Evolutionary conservation across 495 filamentous ascomycete species (phyloP).

Genomic region (Paragyromitra xinjiangensis): DNA sequence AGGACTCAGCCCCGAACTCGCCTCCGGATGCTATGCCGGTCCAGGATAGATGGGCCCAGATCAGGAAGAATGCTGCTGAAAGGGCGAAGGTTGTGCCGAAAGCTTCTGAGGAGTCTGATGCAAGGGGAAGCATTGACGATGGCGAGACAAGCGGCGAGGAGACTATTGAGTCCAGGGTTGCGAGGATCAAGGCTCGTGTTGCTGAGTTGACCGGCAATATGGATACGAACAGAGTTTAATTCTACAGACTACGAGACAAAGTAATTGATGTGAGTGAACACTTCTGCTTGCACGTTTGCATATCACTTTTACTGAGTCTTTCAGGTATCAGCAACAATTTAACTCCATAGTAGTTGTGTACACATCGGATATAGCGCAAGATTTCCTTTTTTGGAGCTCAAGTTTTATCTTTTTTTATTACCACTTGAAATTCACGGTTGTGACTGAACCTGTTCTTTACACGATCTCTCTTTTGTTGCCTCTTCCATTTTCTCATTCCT

Average conservation of each 20-base stretch:
- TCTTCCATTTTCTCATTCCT: not conserved
- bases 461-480: conserved; percentile 37
- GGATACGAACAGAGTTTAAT: conserved; percentile 61
- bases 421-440: conserved; percentile 29
- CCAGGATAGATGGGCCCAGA: conserved; percentile 90
- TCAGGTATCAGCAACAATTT: conserved; percentile 6
- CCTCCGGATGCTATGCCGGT: conserved; percentile 59
- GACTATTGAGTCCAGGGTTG: conserved; percentile 97
- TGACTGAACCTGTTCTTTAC: conserved; percentile 26
- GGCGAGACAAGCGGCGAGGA: conserved; percentile 94
- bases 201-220: conserved; percentile 90
- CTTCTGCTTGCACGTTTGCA: not conserved
- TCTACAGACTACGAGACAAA: conserved; percentile 18
- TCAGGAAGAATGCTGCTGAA: conserved; percentile 90
- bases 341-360: conserved; percentile 20
- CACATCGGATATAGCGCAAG: conserved; percentile 26
- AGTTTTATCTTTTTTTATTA: conserved; percentile 25
- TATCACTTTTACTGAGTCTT: not conserved
- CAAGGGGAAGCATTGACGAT: conserved; percentile 68
- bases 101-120: conserved; percentile 55
- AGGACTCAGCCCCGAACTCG: conserved; percentile 60
- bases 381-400: conserved; percentile 34
- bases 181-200: conserved; percentile 96
- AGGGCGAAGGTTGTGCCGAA: conserved; percentile 63
- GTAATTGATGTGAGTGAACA: conserved; percentile 25